Evolutionary conservation across 352 stramenopile species (phyloP).

Genomic region (Phytophthora macrochlamydospora): DNA sequence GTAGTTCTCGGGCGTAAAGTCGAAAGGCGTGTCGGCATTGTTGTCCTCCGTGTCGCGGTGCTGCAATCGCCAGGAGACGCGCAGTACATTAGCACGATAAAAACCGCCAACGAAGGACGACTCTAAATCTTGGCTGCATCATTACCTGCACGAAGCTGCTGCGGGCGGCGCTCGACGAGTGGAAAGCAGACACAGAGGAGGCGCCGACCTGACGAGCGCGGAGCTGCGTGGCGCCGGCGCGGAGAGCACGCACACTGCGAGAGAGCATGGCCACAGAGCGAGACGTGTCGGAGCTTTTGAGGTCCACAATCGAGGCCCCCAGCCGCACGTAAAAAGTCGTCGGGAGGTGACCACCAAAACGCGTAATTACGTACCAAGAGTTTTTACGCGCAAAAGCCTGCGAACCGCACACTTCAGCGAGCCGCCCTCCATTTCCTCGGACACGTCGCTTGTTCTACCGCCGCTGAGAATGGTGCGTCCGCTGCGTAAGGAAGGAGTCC

Average conservation of each 20-base stretch:
- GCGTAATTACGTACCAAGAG: neutral
- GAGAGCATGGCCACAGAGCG: conserved; percentile 55
- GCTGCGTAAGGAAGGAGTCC: no score
- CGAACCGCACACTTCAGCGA: conserved; percentile 6
- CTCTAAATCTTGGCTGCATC: conserved; percentile 4
- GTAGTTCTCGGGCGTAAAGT: conserved; percentile 99
- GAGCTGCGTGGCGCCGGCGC: conserved; percentile 32
- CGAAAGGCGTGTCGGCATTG: conserved; percentile 95
- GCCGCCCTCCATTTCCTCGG: conserved; percentile 19
- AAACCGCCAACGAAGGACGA: conserved; percentile 4
- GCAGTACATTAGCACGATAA: neutral
- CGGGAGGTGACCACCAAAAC: conserved; percentile 12
- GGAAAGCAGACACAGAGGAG: conserved; percentile 32
- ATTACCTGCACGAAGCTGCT: conserved; percentile 49
- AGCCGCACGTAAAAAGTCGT: conserved; percentile 17
- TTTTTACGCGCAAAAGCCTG: neutral
- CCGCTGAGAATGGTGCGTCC: conserved; percentile 35
- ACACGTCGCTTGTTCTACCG: conserved; percentile 14
- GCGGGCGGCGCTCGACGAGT: conserved; percentile 49
- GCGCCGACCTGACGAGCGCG: conserved; percentile 14
- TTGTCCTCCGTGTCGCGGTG: conserved; percentile 98
- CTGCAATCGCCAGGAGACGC: conserved; percentile 42
- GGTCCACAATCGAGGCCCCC: conserved; percentile 6
- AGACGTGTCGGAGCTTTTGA: conserved; percentile 18
- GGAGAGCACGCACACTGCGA: conserved; percentile 57